Percentiles rank a stretch among this genome's conserved stretches.
Conservation (phyloP, 805 yeast genomes). For the Sugiyamaella lignohabitans region DNA sequence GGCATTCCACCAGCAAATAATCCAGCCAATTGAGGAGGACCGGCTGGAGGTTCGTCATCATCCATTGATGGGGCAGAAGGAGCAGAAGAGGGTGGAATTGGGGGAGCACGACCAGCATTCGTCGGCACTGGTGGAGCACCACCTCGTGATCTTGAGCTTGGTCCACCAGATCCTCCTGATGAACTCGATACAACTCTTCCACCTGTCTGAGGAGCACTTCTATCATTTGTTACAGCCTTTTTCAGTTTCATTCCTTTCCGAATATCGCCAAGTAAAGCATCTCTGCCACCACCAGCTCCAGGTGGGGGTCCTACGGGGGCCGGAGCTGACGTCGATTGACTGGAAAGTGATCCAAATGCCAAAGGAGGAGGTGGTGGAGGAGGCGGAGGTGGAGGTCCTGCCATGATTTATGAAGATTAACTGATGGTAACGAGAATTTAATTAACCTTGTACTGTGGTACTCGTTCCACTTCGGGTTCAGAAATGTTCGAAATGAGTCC, state of each 20-base stretch:
- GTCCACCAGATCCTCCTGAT: constrained; percentile 17
- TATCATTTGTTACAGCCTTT: constrained; percentile 57
- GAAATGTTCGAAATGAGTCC: too few relatives aligned
- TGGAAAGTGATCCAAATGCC: constrained; percentile 26
- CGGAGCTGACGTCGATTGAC: constrained; percentile 12
- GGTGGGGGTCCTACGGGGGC: constrained; percentile 17
- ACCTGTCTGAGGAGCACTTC: constrained; percentile 54
- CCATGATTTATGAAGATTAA: constrained; percentile 31
- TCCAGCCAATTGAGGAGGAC: constrained; percentile 43
- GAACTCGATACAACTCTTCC: constrained; percentile 26
- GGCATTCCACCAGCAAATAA: constrained; percentile 78
- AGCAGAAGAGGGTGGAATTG: constrained; percentile 19
- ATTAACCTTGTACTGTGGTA: too few relatives aligned
- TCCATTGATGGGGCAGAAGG: constrained; percentile 25
- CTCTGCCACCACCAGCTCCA: constrained; percentile 30
- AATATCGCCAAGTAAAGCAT: constrained; percentile 68
- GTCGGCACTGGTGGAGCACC: constrained; percentile 26
- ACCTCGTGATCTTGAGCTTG: constrained; percentile 5
- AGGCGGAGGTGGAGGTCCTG: constrained; percentile 46
- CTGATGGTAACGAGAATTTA: too few relatives aligned
- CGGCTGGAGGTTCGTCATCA: constrained; percentile 22
- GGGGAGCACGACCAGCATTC: constrained; percentile 16
- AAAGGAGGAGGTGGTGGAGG: constrained; percentile 34
- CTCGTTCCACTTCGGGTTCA: too few relatives aligned
- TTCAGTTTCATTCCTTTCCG: constrained; percentile 59